Conservation (phyloP, 768 basidiomycete species). For the Leccinum incarnatum region DNA sequence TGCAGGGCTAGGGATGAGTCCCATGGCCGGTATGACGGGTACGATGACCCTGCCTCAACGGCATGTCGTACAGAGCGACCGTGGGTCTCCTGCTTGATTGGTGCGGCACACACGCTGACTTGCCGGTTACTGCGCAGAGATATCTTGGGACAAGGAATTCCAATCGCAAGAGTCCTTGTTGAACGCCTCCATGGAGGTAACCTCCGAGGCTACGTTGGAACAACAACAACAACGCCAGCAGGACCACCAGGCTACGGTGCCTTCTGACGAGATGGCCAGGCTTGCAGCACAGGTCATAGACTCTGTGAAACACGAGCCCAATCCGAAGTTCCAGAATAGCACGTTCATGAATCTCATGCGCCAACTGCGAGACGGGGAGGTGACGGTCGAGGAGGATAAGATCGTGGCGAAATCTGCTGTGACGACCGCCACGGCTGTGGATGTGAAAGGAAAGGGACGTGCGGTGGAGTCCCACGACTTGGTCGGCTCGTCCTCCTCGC, state of each 20-base stretch:
- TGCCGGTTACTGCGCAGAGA: constrained; percentile 9
- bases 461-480: constrained; percentile 27
- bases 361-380: constrained; percentile 74
- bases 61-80: constrained; percentile 36
- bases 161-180: constrained; percentile 50
- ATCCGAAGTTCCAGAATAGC: constrained; percentile 83
- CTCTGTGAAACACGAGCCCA: constrained; percentile 69
- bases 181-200: constrained; percentile 16
- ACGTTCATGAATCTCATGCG: constrained; percentile 85
- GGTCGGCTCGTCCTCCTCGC: constrained; percentile 2
- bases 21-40: constrained; percentile 35
- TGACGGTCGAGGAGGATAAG: constrained; percentile 74
- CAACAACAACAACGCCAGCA: constrained; percentile 13
- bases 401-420: constrained; percentile 56
- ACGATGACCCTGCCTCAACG: constrained; percentile 21
- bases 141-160: constrained; percentile 64
- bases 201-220: constrained; percentile 5
- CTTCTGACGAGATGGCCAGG: constrained; percentile 67
- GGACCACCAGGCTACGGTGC: constrained; percentile 26
- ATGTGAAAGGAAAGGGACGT: constrained; percentile 69
- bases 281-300: constrained; percentile 79
- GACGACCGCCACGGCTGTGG: constrained; percentile 20
- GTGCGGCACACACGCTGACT: not conserved
- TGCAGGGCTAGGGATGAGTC: constrained; percentile 37
- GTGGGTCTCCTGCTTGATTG: constrained; percentile 33